Evolutionary conservation across 345 rosid genomes (phyloP).

Genomic region (Zanthoxylum bungeanum): DNA sequence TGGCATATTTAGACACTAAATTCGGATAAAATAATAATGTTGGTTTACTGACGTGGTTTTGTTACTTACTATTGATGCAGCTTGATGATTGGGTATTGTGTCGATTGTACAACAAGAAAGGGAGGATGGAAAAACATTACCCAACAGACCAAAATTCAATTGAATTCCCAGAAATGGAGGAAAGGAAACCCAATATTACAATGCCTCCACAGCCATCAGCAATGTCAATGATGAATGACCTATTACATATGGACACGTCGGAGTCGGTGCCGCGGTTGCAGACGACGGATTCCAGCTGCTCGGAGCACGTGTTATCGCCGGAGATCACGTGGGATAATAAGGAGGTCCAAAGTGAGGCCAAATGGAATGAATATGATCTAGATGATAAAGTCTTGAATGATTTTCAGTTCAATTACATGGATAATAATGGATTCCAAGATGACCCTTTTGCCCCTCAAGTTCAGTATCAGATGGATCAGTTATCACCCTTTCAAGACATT

Average conservation of each 20-base stretch:
- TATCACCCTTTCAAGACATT: constrained; percentile 34
- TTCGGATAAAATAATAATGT: too few species aligned
- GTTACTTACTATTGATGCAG: constrained; percentile 31
- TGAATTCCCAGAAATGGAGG: constrained; percentile 25
- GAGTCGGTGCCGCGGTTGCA: constrained; percentile 52
- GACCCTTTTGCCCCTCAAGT: constrained; percentile 45
- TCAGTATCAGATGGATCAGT: constrained; percentile 41
- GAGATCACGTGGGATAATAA: constrained; percentile 43
- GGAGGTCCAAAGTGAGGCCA: constrained; percentile 60
- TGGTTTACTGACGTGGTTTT: too few species aligned
- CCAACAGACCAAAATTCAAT: constrained; percentile 23
- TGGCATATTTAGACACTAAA: too few species aligned
- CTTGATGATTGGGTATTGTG: constrained; percentile 88
- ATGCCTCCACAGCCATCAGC: constrained; percentile 3
- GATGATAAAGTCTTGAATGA: constrained; percentile 29
- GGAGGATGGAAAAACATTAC: constrained; percentile 51
- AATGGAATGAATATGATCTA: constrained; percentile 35
- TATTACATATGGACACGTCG: constrained; percentile 41
- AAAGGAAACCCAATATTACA: constrained; percentile 35
- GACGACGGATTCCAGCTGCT: constrained; percentile 63
- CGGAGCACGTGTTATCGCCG: constrained; percentile 65
- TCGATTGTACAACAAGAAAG: constrained; percentile 86
- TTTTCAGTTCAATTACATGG: constrained; percentile 35
- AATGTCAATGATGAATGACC: neutral
- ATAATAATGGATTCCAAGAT: constrained; percentile 31